Conservation (phyloP, 2,329 filamentous ascomycete genomes). For the Fusarium brevicatenulatum region DNA sequence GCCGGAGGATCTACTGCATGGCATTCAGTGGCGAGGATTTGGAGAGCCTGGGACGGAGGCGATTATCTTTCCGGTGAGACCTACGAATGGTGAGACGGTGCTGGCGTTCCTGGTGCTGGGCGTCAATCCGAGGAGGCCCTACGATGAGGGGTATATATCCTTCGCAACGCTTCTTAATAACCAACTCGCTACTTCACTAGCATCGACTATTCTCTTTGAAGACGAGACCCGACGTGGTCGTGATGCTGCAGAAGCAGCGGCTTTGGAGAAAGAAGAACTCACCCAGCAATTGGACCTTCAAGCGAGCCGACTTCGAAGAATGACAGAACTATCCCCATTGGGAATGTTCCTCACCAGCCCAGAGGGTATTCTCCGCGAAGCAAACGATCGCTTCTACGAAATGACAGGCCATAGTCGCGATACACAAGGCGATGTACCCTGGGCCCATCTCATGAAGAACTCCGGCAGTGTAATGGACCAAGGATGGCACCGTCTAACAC, state of each 20-base stretch:
- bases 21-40: slow-evolving; percentile 69
- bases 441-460: slow-evolving; percentile 53
- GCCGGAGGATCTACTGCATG: slow-evolving; percentile 65
- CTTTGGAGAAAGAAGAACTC: slow-evolving; percentile 48
- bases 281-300: slow-evolving; percentile 50
- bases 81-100: slow-evolving; percentile 69
- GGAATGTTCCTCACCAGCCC: slow-evolving; percentile 54
- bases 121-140: slow-evolving; percentile 73
- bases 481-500: slow-evolving; percentile 52
- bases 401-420: slow-evolving; percentile 56
- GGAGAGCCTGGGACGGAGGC: slow-evolving; percentile 69
- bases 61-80: slow-evolving; percentile 74
- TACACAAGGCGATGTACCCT: slow-evolving; percentile 53
- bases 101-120: slow-evolving; percentile 74
- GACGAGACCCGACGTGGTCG: slow-evolving; percentile 67
- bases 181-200: slow-evolving; percentile 69
- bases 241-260: slow-evolving; percentile 49
- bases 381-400: slow-evolving; percentile 59
- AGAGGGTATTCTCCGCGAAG: slow-evolving; percentile 55
- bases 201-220: slow-evolving; percentile 72
- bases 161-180: slow-evolving; percentile 60
- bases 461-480: slow-evolving; percentile 47
- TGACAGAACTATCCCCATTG: slow-evolving; percentile 51
- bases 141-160: slow-evolving; percentile 73
- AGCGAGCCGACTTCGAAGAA: slow-evolving; percentile 49